Evolutionary conservation across 2,329 filamentous ascomycete species (phyloP), one percentile per base, ranked within the genome.

Genomic region (Colletotrichum horii): DNA sequence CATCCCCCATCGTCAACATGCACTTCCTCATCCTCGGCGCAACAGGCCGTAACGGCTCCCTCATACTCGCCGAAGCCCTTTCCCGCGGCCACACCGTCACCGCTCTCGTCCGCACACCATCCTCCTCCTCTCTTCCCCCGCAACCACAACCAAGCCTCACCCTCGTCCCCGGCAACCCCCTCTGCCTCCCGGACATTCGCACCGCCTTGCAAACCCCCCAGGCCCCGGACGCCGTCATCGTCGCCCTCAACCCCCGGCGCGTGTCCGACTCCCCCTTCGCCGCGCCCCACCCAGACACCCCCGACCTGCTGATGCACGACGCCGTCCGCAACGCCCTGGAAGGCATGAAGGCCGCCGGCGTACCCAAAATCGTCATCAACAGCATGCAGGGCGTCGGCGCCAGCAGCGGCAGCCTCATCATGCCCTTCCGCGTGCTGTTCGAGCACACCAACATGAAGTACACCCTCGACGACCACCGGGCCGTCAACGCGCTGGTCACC

Each of bases 311-410:
- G n/a, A 88, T 91, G 83, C 84, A 85, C 3, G 84, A 87, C 71
- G 83, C 84, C 19, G 83, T 85, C 19, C 79, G 79, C 26, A 84
- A 86, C 60, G 77, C 85, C 4, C 77, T 86, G 15, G 76, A 80
- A 1, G 81, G 79, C 6, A 87, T 87, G 84, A 81, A 84, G 66
- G 80, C 82, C 80, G 1, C 81, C 84, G 12, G 66, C 76, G 62
- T 30, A 19, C 71, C 58, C 9, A 89, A 88, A 67, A 78, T 90
- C 3, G 83, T 91, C 30, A 82, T 89, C 64, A 85, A 91, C 81
- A 89, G 87, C 15, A 86, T 88, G 2, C 86, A 88, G 75, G 90
- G 90, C 14, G 85, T 87, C 2, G 88, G 86, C 0, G 80, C 83
- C 34, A 90, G 89, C 6, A 87, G 83, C 80, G 30, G 73, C 0